Percentiles rank a stretch among this genome's conserved stretches.
Evolutionary conservation across 2,329 filamentous ascomycete species (phyloP).

Genomic region (Hymenoscyphus scutula): DNA sequence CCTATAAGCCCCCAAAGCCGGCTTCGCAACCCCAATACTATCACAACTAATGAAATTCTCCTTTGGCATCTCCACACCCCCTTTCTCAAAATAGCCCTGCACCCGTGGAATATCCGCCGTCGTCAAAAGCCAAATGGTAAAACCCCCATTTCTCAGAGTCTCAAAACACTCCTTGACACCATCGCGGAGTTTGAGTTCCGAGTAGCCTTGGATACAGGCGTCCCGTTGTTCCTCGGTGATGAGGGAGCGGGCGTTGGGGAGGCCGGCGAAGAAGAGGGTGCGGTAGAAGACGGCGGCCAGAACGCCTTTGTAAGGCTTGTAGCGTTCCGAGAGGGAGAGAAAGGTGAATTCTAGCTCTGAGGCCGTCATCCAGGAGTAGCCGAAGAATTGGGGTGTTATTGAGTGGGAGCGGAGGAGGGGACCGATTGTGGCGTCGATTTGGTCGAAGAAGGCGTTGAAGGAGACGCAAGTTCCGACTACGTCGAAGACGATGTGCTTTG

Average conservation of each 20-base stretch:
- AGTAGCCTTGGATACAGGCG: conserved; percentile 41
- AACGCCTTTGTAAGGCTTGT: conserved; percentile 43
- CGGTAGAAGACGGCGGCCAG: conserved; percentile 49
- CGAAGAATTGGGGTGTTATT: conserved; percentile 44
- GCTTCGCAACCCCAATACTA: conserved; percentile 47
- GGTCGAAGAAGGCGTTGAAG: conserved; percentile 44
- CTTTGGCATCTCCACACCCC: conserved; percentile 47
- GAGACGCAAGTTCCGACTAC: conserved; percentile 52
- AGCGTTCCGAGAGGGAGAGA: conserved; percentile 44
- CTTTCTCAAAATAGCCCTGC: conserved; percentile 49
- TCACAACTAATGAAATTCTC: conserved; percentile 55
- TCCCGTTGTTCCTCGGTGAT: conserved; percentile 44
- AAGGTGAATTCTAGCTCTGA: conserved; percentile 51
- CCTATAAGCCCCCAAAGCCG: conserved; percentile 46
- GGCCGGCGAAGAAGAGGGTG: conserved; percentile 44
- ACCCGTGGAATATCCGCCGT: conserved; percentile 51
- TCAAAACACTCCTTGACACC: conserved; percentile 44
- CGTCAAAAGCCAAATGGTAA: conserved; percentile 54
- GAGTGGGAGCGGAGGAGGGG: conserved; percentile 39
- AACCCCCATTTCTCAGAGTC: conserved; percentile 44
- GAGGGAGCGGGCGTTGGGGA: conserved; percentile 42
- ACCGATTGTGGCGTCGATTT: conserved; percentile 44
- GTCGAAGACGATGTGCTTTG: conserved; percentile 49
- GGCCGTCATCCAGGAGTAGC: conserved; percentile 46
- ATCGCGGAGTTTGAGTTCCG: conserved; percentile 38